These are phyloP conservation scores for Populus hybrid DNA, from an alignment of 441 rosid species.

Conservation along the genomic window DNA sequence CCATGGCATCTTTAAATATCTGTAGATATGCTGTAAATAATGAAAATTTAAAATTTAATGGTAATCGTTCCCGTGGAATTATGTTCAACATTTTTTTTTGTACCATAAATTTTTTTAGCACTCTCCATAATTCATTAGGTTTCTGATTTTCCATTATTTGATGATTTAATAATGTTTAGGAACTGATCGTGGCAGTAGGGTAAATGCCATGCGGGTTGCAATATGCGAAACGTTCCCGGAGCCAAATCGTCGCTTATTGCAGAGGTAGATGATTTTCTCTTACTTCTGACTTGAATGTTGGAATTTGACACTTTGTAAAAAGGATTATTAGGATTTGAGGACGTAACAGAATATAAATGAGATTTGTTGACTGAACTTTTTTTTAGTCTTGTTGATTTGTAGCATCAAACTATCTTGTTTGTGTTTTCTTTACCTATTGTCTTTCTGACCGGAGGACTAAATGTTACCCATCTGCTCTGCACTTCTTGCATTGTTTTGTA, in stretches of 20 bases:
- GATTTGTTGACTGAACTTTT: not conserved
- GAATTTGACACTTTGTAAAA: not conserved
- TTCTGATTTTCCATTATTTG: conserved; percentile 18
- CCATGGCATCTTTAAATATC: not conserved
- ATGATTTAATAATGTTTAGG: conserved; percentile 45
- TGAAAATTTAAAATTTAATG: not conserved
- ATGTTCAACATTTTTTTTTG: not conserved
- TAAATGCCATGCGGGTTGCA: conserved; percentile 83
- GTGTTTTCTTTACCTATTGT: not conserved
- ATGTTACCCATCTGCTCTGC: not conserved
- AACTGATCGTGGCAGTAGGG: conserved; percentile 61
- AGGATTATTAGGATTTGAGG: not conserved
- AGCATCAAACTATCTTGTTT: not conserved
- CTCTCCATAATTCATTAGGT: not conserved
- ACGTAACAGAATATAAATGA: not conserved
- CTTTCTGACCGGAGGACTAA: not conserved
- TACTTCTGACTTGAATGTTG: not conserved
- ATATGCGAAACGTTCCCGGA: conserved; percentile 96
- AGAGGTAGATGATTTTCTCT: conserved; percentile 56
- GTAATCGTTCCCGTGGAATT: not conserved
- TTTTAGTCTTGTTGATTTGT: not conserved
- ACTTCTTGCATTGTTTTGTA: not conserved
- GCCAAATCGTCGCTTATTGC: conserved; percentile 96
- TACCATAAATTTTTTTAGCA: not conserved
- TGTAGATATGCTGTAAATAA: not conserved